Base-by-base conservation (phyloP, 2,329 filamentous ascomycete species). In the Thielaviopsis musarum region DNA sequence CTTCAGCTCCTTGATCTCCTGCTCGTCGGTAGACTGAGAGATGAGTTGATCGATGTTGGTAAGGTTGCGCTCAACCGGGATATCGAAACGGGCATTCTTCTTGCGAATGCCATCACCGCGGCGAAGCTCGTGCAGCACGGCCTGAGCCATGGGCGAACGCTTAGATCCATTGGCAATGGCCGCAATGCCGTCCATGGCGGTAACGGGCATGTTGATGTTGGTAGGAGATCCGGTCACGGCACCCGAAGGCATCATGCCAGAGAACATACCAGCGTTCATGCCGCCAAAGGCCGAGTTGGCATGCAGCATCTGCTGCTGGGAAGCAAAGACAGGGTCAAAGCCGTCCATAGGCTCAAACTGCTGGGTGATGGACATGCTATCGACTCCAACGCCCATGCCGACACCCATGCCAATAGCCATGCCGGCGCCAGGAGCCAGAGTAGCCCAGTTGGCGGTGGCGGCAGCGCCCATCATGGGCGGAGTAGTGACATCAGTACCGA, bases 1-100 rank as follows among this genome's bases (percentile, higher is more conserved):
- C 81, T 98, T 98, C 67, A 98, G 79, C 74, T 97, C 91, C 78
- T 95, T 97, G 75, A 95, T 87, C 75, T 95, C 86, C 65, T 93
- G 84, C 68, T 97, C 91, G 70, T 94, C 86, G 59, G 82, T 89
- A 41, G 89, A 91, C 72, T 88, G 84, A 58, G 85, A 79, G 71
- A 98, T 97, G 68, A 97, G 79, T 63, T 88, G 80, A 71, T 98
- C 93, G 72, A 98, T 97, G 74, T 94, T 97, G 76, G 81, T 84
- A 66, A 98, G 81, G 68, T 91, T 97, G 63, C 91, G 83, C 74
- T 96, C 93, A 52, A 88, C 84, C 10, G 93, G 93, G 65, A 98
- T 98, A 68, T 97, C 91, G 72, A 97, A 96, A 65, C 91, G 87
- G 64, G 91, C 90, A 69, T 97, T 98, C 85, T 97, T 97, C 83